A percentile compares a stretch with the other conserved stretches of the same genome.
Conservation (phyloP, 140 eudicot genomes). For the Stevia rebaudiana region DNA sequence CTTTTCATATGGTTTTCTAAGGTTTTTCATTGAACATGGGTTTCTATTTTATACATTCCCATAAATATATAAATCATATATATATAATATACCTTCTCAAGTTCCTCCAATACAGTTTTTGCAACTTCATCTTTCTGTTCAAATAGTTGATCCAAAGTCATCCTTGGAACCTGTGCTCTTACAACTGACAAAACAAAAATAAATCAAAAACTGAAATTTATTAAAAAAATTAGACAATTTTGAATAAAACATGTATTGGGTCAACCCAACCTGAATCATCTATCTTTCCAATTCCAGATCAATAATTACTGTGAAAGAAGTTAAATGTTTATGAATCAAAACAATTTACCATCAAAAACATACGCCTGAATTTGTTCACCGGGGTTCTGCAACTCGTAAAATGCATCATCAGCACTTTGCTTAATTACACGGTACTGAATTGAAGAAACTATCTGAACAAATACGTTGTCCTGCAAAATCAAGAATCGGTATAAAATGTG, state of each 20-base stretch:
- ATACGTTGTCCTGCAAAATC: constrained; percentile 78
- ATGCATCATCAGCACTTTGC: constrained; percentile 88
- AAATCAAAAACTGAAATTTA: neutral
- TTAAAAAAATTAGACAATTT: neutral
- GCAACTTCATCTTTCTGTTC: constrained; percentile 96
- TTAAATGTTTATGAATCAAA: neutral
- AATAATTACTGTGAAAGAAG: no score
- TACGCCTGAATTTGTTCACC: constrained; percentile 86
- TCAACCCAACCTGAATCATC: neutral
- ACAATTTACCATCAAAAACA: constrained; percentile 75
- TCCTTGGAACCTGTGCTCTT: constrained; percentile 89
- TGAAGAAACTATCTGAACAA: constrained; percentile 81
- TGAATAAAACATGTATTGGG: neutral
- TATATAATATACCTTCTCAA: constrained; percentile 63
- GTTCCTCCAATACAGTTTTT: constrained; percentile 80
- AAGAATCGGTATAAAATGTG: neutral
- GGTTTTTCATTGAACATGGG: no score
- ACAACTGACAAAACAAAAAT: constrained; percentile 51
- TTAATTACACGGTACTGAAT: constrained; percentile 83
- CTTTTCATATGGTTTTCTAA: no score
- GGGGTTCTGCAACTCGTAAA: constrained; percentile 91
- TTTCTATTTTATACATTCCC: no score
- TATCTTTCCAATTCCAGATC: neutral
- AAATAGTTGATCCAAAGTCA: constrained; percentile 84
- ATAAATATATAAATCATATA: no score